Conservation (phyloP, 2,329 filamentous ascomycete species). For the Fusarium continuum region DNA sequence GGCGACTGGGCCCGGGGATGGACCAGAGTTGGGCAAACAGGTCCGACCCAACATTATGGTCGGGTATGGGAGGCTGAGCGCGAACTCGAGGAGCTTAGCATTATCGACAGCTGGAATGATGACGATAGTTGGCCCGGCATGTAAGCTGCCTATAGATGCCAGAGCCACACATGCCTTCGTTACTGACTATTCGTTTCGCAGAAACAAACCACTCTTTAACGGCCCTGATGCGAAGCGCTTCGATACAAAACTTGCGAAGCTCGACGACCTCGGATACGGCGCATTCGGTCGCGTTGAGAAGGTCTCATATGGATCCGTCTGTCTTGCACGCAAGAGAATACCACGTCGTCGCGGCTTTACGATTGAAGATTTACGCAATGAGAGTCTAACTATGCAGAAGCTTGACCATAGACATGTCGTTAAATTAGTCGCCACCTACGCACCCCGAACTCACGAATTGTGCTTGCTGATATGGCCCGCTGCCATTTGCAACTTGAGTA, state of each 20-base stretch:
- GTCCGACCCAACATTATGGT: slow-evolving; percentile 31
- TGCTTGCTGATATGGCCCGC: slow-evolving; percentile 59
- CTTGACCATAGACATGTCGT: slow-evolving; percentile 59
- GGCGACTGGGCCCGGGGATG: slow-evolving; percentile 45
- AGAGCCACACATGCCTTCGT: not conserved
- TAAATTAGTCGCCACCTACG: slow-evolving; percentile 58
- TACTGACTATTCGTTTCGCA: slow-evolving; percentile 26
- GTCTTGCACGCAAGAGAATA: slow-evolving; percentile 57
- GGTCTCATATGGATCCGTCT: slow-evolving; percentile 53
- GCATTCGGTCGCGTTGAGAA: slow-evolving; percentile 57
- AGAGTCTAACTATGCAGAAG: slow-evolving; percentile 58
- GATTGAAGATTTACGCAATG: slow-evolving; percentile 55
- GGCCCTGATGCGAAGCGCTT: slow-evolving; percentile 48
- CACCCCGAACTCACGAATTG: slow-evolving; percentile 51
- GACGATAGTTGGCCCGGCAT: slow-evolving; percentile 49
- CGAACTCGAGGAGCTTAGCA: slow-evolving; percentile 44
- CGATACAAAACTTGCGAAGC: slow-evolving; percentile 45
- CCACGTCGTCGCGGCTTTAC: slow-evolving; percentile 48
- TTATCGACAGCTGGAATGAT: slow-evolving; percentile 46
- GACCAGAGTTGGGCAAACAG: slow-evolving; percentile 47
- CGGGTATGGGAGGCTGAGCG: slow-evolving; percentile 44
- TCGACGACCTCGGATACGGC: slow-evolving; percentile 54
- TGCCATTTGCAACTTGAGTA: slow-evolving; percentile 56
- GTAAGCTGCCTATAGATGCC: slow-evolving; percentile 36
- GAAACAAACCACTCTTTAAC: slow-evolving; percentile 45